phyloP scores from a whole-genome alignment of 352 stramenopile species.

The Hyphochytrium catenoides region DNA sequence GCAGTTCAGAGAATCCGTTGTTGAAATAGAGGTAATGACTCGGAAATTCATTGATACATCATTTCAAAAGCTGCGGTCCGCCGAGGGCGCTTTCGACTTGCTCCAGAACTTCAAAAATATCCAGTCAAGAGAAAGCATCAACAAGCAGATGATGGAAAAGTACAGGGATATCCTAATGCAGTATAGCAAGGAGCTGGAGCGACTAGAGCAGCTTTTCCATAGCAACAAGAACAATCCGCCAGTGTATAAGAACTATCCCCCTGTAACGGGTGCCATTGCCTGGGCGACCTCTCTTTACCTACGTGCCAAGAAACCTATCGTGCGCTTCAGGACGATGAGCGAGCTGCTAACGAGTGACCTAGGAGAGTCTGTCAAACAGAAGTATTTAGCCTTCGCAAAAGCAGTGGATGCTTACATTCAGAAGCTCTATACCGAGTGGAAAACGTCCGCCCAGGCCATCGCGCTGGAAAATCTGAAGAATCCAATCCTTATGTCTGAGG shows the following conservation, averaged over 20 bases:
- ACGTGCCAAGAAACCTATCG: slow-evolving; percentile 76
- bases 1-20: slow-evolving; percentile 74
- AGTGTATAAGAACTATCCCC: slow-evolving; percentile 79
- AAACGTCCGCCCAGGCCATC: slow-evolving; percentile 45
- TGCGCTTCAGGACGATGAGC: slow-evolving; percentile 76
- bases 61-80: slow-evolving; percentile 80
- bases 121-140: slow-evolving; percentile 77
- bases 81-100: slow-evolving; percentile 81
- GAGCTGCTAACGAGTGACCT: slow-evolving; percentile 67
- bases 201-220: slow-evolving; percentile 69
- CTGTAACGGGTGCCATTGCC: slow-evolving; percentile 51
- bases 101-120: slow-evolving; percentile 94
- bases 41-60: slow-evolving; percentile 82
- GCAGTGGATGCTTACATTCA: slow-evolving; percentile 77
- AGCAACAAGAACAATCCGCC: slow-evolving; percentile 43
- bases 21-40: slow-evolving; percentile 82
- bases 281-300: slow-evolving; percentile 61
- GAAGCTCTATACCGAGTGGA: slow-evolving; percentile 74
- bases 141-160: slow-evolving; percentile 88
- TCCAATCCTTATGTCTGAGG: slow-evolving; percentile 66
- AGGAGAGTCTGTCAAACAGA: slow-evolving; percentile 76
- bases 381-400: slow-evolving; percentile 77
- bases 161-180: slow-evolving; percentile 89
- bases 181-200: slow-evolving; percentile 83
- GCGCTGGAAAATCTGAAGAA: slow-evolving; percentile 79